These are phyloP conservation scores for Neofusicoccum sp. DNA, from an alignment of 2,329 filamentous ascomycete species.

Conservation along the genomic window DNA sequence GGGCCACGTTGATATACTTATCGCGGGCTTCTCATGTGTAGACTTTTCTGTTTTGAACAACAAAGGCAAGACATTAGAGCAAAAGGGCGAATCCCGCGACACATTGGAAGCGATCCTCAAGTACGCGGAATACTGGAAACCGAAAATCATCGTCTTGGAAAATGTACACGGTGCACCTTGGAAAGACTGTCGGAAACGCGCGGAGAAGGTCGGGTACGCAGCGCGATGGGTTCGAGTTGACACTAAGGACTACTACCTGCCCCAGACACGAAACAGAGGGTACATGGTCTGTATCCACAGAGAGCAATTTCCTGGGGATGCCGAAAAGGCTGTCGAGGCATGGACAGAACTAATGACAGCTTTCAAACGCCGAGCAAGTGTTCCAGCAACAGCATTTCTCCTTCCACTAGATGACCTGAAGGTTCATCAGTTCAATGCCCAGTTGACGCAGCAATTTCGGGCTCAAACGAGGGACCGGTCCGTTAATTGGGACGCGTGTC, in stretches of 20 bases:
- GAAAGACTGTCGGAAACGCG: slow-evolving; percentile 36
- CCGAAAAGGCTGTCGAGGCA: slow-evolving; percentile 20
- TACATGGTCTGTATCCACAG: slow-evolving; percentile 48
- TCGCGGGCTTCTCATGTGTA: slow-evolving; percentile 74
- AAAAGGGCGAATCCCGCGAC: slow-evolving; percentile 62
- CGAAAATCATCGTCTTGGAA: slow-evolving; percentile 67
- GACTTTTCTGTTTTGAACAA: slow-evolving; percentile 70
- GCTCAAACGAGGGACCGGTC: not conserved
- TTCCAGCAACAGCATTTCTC: slow-evolving; percentile 62
- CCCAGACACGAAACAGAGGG: slow-evolving; percentile 58
- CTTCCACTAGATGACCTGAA: slow-evolving; percentile 54
- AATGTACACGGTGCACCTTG: slow-evolving; percentile 66
- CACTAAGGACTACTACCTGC: slow-evolving; percentile 70
- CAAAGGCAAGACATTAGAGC: slow-evolving; percentile 47
- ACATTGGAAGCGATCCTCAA: slow-evolving; percentile 63
- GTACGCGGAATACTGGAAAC: slow-evolving; percentile 57
- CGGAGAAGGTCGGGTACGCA: slow-evolving; percentile 57
- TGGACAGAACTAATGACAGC: slow-evolving; percentile 49
- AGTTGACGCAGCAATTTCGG: not conserved
- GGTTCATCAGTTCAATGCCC: slow-evolving; percentile 45
- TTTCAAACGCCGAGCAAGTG: slow-evolving; percentile 59
- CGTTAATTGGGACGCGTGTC: slow-evolving; percentile 57
- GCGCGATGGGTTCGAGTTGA: slow-evolving; percentile 55
- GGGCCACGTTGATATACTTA: slow-evolving; percentile 59
- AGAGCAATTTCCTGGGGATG: slow-evolving; percentile 22